Conservation (phyloP, 75 land plant genomes). For the Azolla pinnata region DNA sequence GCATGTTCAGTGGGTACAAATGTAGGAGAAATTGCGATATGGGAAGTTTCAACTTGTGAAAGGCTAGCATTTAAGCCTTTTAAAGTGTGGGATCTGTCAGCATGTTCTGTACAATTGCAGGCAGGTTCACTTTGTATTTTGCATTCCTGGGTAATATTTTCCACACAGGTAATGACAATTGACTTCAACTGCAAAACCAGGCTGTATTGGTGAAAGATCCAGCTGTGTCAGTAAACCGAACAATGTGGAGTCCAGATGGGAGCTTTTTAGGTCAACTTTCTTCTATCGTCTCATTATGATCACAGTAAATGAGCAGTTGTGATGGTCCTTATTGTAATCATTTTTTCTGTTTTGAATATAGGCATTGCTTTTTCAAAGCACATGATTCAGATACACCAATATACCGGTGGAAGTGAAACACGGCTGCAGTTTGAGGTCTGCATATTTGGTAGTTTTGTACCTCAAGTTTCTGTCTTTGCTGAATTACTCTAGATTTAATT, state of each 20-base stretch:
- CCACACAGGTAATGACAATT: background rate
- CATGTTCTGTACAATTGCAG: constrained; percentile 35
- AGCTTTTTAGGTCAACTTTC: constrained; percentile 13
- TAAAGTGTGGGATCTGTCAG: constrained; percentile 79
- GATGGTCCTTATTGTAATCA: background rate
- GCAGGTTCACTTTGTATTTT: background rate
- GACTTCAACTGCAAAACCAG: constrained; percentile 1
- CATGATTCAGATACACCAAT: constrained; percentile 30
- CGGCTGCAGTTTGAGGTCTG: constrained; percentile 37
- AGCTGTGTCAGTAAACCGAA: constrained; percentile 17
- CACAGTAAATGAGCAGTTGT: background rate
- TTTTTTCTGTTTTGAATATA: constrained; percentile 9
- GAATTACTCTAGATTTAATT: background rate
- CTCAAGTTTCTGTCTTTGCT: background rate
- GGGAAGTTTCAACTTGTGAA: constrained; percentile 61
- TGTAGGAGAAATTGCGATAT: constrained; percentile 69
- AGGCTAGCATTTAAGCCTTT: constrained; percentile 51
- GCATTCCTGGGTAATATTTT: background rate
- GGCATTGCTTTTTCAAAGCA: constrained; percentile 37
- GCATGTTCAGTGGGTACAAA: constrained; percentile 71
- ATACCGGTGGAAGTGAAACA: constrained; percentile 29
- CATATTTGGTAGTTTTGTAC: background rate
- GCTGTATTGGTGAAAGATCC: constrained; percentile 20
- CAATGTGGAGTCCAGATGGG: constrained; percentile 30
- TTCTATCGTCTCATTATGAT: background rate